phyloP scores from a whole-genome alignment of 257 asterid species.

The Coffea eugenioides region DNA sequence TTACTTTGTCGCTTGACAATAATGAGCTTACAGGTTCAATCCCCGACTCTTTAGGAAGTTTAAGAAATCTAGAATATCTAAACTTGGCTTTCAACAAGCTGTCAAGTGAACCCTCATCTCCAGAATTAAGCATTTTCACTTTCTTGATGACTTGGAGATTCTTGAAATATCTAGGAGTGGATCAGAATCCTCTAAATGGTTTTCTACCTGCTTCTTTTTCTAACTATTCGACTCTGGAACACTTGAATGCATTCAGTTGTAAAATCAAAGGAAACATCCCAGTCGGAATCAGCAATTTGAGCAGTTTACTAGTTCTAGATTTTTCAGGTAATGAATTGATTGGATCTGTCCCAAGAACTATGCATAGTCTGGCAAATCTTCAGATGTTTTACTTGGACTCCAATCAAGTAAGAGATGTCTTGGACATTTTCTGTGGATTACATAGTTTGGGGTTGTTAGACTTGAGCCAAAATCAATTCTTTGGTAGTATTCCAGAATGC shows the following conservation, averaged over 20 bases:
- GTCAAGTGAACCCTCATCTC: neutral
- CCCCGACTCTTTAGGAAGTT: constrained; percentile 32
- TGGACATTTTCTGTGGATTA: constrained; percentile 16
- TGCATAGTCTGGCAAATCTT: neutral
- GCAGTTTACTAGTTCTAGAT: neutral
- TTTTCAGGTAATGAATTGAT: neutral
- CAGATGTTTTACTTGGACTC: neutral
- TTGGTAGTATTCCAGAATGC: constrained; percentile 32
- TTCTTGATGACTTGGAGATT: constrained; percentile 14
- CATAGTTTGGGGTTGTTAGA: neutral
- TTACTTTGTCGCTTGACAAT: no score
- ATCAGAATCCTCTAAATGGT: constrained; percentile 15
- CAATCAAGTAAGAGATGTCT: constrained; percentile 20
- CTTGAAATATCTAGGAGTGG: neutral
- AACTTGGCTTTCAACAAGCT: constrained; percentile 20
- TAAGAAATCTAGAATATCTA: constrained; percentile 19
- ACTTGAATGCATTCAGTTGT: neutral
- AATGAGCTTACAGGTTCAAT: neutral
- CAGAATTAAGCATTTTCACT: constrained; percentile 7
- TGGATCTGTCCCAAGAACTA: constrained; percentile 8
- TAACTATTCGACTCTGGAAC: neutral
- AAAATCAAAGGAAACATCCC: constrained; percentile 32
- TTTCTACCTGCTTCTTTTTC: constrained; percentile 31
- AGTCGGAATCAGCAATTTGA: constrained; percentile 30
- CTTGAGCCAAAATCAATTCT: constrained; percentile 15